Evolutionary conservation across 73 alveolate genomes (phyloP).

Genomic region (Paramecium bursaria): DNA sequence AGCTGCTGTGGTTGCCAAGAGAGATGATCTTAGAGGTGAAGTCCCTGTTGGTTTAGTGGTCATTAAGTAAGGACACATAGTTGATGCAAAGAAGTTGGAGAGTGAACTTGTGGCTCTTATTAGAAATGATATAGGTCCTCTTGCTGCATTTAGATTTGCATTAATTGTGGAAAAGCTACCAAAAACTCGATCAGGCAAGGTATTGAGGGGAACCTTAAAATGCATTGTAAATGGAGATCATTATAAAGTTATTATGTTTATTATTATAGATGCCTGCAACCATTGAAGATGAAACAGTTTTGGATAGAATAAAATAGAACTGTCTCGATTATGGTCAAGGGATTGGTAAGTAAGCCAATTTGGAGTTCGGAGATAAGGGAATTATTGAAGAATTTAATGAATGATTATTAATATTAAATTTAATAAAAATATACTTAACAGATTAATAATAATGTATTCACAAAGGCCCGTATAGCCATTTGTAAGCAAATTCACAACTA

Average conservation of each 20-base stretch:
- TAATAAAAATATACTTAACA: not conserved
- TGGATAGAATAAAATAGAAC: conserved; percentile 50
- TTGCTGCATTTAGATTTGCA: conserved; percentile 84
- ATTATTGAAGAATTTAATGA: not conserved
- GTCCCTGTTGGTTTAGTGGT: conserved; percentile 95
- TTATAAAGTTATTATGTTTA: not conserved
- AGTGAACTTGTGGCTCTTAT: conserved; percentile 77
- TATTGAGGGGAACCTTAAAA: conserved; percentile 83
- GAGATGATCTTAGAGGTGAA: conserved; percentile 95
- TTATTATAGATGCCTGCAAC: conserved; percentile 65
- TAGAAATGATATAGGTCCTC: conserved; percentile 91
- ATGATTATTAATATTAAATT: too few species aligned
- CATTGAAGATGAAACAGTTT: conserved; percentile 65
- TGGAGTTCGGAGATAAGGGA: conserved; percentile 33
- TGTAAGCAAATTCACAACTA: not conserved
- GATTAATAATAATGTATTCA: not conserved
- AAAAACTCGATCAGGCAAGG: conserved; percentile 98
- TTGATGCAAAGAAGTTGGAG: conserved; percentile 64
- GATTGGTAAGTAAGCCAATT: conserved; percentile 25
- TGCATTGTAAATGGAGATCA: conserved; percentile 77
- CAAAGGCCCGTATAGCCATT: not conserved
- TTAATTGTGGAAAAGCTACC: conserved; percentile 94
- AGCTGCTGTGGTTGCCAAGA: conserved; percentile 96
- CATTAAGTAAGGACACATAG: conserved; percentile 78
- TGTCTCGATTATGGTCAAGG: conserved; percentile 59